Evolutionary conservation across 2,329 filamentous ascomycete species (phyloP), one percentile per base, ranked within the genome.

Genomic region (Alternaria brassicae): DNA sequence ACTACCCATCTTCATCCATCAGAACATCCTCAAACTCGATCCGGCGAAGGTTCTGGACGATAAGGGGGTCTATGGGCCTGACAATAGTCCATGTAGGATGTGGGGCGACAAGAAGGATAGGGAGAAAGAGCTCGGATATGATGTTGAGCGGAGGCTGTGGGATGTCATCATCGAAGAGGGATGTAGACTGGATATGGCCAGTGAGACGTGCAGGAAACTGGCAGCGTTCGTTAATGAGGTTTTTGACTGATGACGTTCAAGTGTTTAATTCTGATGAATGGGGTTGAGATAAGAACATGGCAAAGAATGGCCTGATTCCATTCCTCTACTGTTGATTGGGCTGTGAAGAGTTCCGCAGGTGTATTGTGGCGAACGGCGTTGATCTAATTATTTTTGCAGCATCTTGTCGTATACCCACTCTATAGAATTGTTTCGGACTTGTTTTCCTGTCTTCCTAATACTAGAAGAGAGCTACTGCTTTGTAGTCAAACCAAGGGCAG

Each of bases 111-210:
- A 58, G 17, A 47, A 66, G 27, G 53, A 61, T 2, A 56, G 62
- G 50, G 48, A 64, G 2, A 51, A 59, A n/a, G 42, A 56, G 36
- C 62, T 72, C 39, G 71, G 67, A 8, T 67, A 62, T 27, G 71
- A 74, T 41, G 52, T 71, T n/a, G 72, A 74, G 55, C 56, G 56
- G 36, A 37, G 56, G n/a, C 4, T 72, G 28, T 74, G 71, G 71
- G 66, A 69, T 12, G 64, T 62, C 5, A 42, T 73, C 6, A 32
- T 53, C 3, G 63, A 69, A 19, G 68, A 70, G 28, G 68, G 63
- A 2, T 74, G 72, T 53, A 67, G 66, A 47, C 44, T 34, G 6
- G 47, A 67, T 21, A 21, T 27, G 1, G 51, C 17, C 36, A 56
- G 47, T 10, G 61, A 63, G 25, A 42, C 41, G 19, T 73, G 70